Conservation (phyloP, 208 protist species). For the Acanthamoeba triangularis region DNA sequence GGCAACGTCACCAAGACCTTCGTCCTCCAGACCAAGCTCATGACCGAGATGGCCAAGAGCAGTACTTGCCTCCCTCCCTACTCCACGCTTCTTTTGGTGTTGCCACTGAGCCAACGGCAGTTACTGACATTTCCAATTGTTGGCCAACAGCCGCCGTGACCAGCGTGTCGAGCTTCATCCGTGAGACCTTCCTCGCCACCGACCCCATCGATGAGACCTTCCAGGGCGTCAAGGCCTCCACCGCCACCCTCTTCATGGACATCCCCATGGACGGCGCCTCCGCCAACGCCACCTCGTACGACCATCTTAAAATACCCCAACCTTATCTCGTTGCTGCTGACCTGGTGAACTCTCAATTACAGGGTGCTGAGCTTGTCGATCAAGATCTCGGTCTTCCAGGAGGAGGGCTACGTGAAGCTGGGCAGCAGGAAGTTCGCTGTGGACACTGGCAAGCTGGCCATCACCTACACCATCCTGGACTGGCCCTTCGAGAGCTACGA, state of each 20-base stretch:
- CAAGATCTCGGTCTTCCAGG: background rate
- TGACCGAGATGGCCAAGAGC: background rate
- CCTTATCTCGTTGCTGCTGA: background rate
- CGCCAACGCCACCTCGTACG: background rate
- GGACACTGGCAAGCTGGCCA: background rate
- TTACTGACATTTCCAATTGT: no score
- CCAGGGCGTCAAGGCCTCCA: background rate
- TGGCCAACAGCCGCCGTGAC: background rate
- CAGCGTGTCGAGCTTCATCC: background rate
- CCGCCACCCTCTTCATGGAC: background rate
- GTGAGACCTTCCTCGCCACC: background rate
- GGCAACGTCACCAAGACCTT: background rate
- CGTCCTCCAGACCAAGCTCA: background rate
- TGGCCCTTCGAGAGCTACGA: background rate
- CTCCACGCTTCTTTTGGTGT: background rate
- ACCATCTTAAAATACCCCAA: background rate
- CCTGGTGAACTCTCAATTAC: background rate
- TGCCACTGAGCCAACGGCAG: no score
- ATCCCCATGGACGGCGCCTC: background rate
- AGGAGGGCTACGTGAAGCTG: background rate
- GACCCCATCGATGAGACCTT: background rate
- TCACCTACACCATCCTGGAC: conserved; percentile 6
- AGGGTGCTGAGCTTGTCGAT: background rate
- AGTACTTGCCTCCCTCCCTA: background rate
- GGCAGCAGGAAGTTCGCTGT: background rate